Conservation (phyloP, 768 basidiomycete species). For the Mycena capillaripes region DNA sequence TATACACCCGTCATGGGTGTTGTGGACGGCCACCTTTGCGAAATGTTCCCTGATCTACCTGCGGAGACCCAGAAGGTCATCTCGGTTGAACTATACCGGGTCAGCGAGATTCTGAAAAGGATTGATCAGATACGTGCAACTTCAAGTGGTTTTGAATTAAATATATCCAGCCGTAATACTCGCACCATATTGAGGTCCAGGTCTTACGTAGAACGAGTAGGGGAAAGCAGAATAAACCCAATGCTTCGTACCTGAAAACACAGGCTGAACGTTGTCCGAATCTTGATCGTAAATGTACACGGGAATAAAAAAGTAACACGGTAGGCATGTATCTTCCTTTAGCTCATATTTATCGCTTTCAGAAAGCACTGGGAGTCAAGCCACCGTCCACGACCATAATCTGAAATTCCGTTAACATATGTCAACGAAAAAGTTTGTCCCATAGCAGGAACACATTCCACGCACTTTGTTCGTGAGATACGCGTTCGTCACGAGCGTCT, state of each 20-base stretch:
- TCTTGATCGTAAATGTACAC: no score
- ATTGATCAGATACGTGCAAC: conserved; percentile 90
- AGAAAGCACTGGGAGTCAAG: conserved; percentile 57
- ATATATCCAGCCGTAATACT: no score
- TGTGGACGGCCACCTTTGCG: conserved; percentile 97
- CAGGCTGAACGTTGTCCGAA: no score
- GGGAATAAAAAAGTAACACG: no score
- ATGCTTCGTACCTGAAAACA: no score
- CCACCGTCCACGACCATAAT: conserved; percentile 65
- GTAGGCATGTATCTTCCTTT: no score
- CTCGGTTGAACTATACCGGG: conserved; percentile 86
- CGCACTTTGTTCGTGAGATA: conserved; percentile 72
- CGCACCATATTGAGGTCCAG: no score
- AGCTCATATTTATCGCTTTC: conserved; percentile 23
- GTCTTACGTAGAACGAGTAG: no score
- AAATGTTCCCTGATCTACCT: conserved; percentile 86
- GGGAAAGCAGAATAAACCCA: no score
- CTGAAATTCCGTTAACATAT: conserved; percentile 40
- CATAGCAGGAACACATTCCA: background rate
- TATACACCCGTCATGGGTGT: conserved; percentile 95
- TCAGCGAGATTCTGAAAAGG: conserved; percentile 97
- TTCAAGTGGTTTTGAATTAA: conserved; percentile 80
- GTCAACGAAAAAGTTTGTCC: background rate
- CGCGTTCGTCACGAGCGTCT: conserved; percentile 62
- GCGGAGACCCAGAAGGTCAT: conserved; percentile 89